Base-by-base conservation (phyloP, 495 filamentous ascomycete species). In the Lasiosphaeria ovina region DNA sequence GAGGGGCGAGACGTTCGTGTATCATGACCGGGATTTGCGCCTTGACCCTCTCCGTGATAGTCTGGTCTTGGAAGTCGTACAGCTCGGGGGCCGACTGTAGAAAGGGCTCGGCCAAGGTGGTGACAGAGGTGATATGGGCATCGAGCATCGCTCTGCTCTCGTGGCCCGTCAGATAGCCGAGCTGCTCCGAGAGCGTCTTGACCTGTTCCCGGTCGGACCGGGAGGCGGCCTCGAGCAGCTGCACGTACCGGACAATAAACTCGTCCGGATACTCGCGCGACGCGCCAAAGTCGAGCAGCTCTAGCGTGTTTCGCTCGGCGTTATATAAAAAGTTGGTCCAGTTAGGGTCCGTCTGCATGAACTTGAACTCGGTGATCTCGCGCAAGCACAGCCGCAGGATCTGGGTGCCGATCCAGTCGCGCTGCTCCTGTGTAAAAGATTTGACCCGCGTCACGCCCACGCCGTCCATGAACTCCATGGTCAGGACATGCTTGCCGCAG, bases 271-370 rank as follows among this genome's bases (percentile, higher is more conserved):
- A 98, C 51, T 91, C 95, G 63, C 94, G 80, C 12, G 89, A 90
- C 35, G 94, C 94, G 61, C 94, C 94, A 69, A 98, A 98, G 73
- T 98, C 94, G 52, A 98, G 86, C 10, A 98, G 86, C 74, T 98
- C 93, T 6, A 98, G 85, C 66, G 85, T 88, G 55, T 86, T 76
- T 3, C 84, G 86, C 7, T 75, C 55, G 0, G 82, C 73, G 70
- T 98, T 96, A 79, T 90, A 98, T 34, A 98, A 78, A 78, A 98
- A 98, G 70, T 98, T 98, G n/a, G 95, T 98, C 94, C 95, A 98
- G 79, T 98, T 98, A 17, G 94, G 94, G 75, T 98, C 94, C 33
- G 94, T 98, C 76, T 98, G 94, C 94, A 98, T 98, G 79, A 94
- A 98, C 48, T 79, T 83, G 80, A 97, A 98, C 66, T 97, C 90